phyloP scores from a whole-genome alignment of 805 yeast genomes.

The Kluyveromyces lactis region DNA sequence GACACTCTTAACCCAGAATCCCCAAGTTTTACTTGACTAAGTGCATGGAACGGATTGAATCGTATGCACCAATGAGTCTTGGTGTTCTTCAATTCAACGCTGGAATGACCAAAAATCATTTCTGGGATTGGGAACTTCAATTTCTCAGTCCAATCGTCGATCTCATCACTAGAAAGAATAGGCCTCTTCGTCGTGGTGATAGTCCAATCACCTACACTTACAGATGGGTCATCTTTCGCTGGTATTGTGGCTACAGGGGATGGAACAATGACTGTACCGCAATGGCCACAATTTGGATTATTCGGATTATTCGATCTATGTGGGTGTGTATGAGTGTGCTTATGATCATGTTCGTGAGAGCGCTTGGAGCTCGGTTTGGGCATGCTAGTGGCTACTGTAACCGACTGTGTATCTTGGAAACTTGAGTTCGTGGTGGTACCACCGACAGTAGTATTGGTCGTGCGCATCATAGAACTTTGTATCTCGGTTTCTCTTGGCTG shows the following conservation, averaged over 20 bases:
- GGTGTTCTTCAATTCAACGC: constrained; percentile 42
- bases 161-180: constrained; percentile 63
- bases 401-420: not conserved
- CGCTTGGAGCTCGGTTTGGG: not conserved
- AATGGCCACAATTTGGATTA: constrained; percentile 47
- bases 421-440: too few relatives aligned
- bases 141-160: constrained; percentile 54
- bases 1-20: constrained; percentile 65
- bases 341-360: not conserved
- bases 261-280: constrained; percentile 73
- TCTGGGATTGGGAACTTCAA: constrained; percentile 84
- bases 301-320: constrained; percentile 27
- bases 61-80: constrained; percentile 38
- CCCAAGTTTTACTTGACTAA: constrained; percentile 42
- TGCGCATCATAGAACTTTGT: not conserved
- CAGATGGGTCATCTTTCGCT: constrained; percentile 57
- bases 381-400: not conserved
- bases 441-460: too few relatives aligned
- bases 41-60: constrained; percentile 69
- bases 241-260: constrained; percentile 64
- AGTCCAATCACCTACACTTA: constrained; percentile 65
- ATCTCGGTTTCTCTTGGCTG: not conserved
- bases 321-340: constrained; percentile 5
- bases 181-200: constrained; percentile 67
- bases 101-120: constrained; percentile 90